Percentiles rank a stretch among this genome's conserved stretches.
Conservation (phyloP, 345 rosid genomes). For the Boechera retrofracta region DNA sequence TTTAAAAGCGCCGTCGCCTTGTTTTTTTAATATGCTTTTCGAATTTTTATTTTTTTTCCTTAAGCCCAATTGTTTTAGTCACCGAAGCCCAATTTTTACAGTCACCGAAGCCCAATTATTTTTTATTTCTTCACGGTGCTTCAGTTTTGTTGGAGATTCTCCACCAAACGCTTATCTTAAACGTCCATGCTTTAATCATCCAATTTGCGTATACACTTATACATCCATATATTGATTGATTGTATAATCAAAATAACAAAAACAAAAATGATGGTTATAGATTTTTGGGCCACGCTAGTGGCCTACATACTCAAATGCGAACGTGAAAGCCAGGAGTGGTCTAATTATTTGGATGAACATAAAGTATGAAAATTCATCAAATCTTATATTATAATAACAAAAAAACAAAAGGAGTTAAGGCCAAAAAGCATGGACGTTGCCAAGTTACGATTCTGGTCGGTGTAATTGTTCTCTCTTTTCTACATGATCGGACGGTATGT, state of each 20-base stretch:
- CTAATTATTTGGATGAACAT: constrained; percentile 11
- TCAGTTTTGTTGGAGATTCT: neutral
- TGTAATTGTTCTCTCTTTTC: neutral
- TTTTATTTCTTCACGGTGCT: too few relatives aligned
- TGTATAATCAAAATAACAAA: neutral
- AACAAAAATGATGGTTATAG: neutral
- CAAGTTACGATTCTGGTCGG: constrained; percentile 12
- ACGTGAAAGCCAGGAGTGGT: constrained; percentile 26
- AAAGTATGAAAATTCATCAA: neutral
- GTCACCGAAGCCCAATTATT: too few relatives aligned
- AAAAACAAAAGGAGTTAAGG: neutral
- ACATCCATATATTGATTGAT: neutral
- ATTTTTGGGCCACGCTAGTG: constrained; percentile 21
- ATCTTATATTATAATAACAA: too few relatives aligned
- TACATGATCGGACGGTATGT: constrained; percentile 18
- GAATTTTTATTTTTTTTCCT: too few relatives aligned
- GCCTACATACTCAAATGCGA: constrained; percentile 11
- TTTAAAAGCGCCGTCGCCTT: too few relatives aligned
- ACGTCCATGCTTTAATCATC: neutral
- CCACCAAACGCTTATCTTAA: neutral
- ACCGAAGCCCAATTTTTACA: neutral
- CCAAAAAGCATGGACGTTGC: constrained; percentile 17
- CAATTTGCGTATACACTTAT: too few relatives aligned
- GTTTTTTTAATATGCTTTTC: too few relatives aligned
- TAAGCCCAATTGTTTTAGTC: neutral